Conservation (phyloP, 2,329 filamentous ascomycete species). For the Cadophora gregata region DNA sequence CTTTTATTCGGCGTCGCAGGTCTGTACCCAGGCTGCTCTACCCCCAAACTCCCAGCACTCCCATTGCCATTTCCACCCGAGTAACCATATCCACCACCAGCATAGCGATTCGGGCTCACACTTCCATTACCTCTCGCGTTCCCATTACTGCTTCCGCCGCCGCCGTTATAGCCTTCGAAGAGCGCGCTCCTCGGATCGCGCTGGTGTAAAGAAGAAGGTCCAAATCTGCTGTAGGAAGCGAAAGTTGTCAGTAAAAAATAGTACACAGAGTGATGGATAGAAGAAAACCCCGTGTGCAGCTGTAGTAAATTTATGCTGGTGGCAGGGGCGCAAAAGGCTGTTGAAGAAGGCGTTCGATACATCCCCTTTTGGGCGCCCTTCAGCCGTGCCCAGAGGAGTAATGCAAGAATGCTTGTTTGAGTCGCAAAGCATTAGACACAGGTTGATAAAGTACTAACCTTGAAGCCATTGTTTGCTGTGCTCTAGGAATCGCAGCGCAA, state of each 20-base stretch:
- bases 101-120: conserved; percentile 22
- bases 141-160: conserved; percentile 46
- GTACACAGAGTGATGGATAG: background rate
- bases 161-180: conserved; percentile 74
- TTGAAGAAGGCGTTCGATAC: conserved; percentile 7
- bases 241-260: conserved; percentile 14
- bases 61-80: conserved; percentile 50
- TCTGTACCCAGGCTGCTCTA: conserved; percentile 56
- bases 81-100: conserved; percentile 56
- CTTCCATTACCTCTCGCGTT: conserved; percentile 49
- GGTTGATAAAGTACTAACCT: conserved; percentile 30
- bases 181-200: conserved; percentile 74
- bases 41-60: conserved; percentile 33
- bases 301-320: background rate
- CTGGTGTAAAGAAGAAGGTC: conserved; percentile 72
- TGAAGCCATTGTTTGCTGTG: conserved; percentile 39
- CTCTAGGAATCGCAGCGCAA: background rate
- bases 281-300: background rate
- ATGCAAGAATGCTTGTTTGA: background rate
- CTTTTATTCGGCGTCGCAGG: conserved; percentile 74
- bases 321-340: background rate
- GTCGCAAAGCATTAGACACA: background rate
- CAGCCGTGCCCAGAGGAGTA: background rate
- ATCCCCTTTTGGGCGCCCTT: background rate
- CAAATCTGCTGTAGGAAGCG: conserved; percentile 58